A percentile compares a stretch with the other conserved stretches of the same genome.
Evolutionary conservation across 2,329 filamentous ascomycete genomes (phyloP).

Genomic region (Parastagonospora avenae): DNA sequence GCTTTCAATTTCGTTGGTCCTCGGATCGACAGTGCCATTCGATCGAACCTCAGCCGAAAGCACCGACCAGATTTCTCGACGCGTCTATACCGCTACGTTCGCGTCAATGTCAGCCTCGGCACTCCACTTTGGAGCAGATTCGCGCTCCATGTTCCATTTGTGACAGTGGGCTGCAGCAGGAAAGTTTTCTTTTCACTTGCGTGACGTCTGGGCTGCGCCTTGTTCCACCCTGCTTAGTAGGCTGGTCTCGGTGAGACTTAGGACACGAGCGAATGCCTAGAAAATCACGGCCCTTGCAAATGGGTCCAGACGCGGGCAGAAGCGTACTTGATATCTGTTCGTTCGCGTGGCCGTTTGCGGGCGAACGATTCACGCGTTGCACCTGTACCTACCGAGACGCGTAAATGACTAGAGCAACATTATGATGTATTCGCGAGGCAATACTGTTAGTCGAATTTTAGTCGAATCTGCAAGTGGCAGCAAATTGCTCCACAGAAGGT

Average conservation of each 20-base stretch:
- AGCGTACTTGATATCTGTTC: neutral
- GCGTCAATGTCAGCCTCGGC: constrained; percentile 26
- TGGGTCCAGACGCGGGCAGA: neutral
- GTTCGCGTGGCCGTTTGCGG: neutral
- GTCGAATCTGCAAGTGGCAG: neutral
- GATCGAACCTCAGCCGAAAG: constrained; percentile 19
- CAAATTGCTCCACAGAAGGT: neutral
- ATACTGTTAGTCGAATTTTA: neutral
- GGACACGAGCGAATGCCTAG: no score
- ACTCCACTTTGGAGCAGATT: constrained; percentile 24
- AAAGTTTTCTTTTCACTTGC: constrained; percentile 33
- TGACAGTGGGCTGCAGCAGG: constrained; percentile 27
- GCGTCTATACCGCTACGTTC: constrained; percentile 38
- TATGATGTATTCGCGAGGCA: neutral
- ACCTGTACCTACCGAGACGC: neutral
- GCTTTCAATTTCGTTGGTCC: neutral
- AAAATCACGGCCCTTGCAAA: neutral
- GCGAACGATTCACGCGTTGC: neutral
- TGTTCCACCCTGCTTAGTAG: constrained; percentile 2
- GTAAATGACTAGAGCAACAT: neutral
- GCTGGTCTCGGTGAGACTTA: no score
- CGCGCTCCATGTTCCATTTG: constrained; percentile 16
- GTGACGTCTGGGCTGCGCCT: constrained; percentile 26
- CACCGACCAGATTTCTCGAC: constrained; percentile 38
- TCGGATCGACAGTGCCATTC: constrained; percentile 5